Base-by-base conservation (phyloP, 2,329 filamentous ascomycete genomes). In the Monosporascus sp. region DNA sequence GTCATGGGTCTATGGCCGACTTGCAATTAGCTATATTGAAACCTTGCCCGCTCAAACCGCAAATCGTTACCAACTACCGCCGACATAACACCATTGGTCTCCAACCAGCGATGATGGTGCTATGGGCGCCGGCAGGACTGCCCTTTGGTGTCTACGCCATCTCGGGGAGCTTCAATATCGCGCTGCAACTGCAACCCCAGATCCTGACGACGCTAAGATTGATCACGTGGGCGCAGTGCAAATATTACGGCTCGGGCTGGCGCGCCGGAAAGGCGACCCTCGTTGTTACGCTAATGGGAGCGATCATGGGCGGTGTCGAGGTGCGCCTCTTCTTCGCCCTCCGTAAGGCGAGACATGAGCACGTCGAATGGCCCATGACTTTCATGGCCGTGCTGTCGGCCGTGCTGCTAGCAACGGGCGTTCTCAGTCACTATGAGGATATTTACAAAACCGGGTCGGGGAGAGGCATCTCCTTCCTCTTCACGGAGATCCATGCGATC, bases 401-500 rank as follows among this genome's bases (percentile, higher is more conserved):
- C 0, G 65, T 74, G 1, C 72, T 89, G 3, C 76, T 89, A 1
- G 83, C 82, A 1, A 77, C 82, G 1, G 87, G 87, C 0, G 87
- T 89, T 0, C 68, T 88, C 7, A 72, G 81, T 2, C 85, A 89
- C 64, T 89, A 89, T 61, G 81, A 79, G 73, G 86, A 89, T 57
- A 88, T 90, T 22, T 88, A 81, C 61, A 64, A 75, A 2, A 79
- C 87, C 58, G 77, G 81, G 7, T 87, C 85, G 0, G 86, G 88
- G 2, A 75, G 84, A 16, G 86, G 86, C 7, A 88, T 89, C 40
- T 88, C 85, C 1, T 89, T 89, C 66, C 71, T 88, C 2, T 90
- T 90, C 58, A 85, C 88, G 0, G 82, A 74, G 1, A 86, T 89
- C 44, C 86, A 89, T 67, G 86, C 85, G 0, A 74, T 82, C 0